A percentile compares a stretch with the other conserved stretches of the same genome.
These are phyloP conservation scores for Ceratocystis colombiana DNA, from an alignment of 2,329 filamentous ascomycete species.

Conservation along the genomic window DNA sequence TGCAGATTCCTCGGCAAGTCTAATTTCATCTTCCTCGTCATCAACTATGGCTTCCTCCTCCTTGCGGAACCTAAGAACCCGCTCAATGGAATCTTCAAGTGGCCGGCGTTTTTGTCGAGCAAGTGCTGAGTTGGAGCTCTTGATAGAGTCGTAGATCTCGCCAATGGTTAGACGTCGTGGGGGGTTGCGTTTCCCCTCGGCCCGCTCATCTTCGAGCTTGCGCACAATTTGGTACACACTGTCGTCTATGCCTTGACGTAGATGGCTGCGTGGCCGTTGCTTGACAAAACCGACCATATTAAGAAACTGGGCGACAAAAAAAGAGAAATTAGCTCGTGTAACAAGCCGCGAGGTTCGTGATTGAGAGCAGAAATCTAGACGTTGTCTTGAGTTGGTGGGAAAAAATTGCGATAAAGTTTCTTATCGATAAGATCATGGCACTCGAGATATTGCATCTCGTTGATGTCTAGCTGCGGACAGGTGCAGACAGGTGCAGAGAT, in stretches of 20 bases:
- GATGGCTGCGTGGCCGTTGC: constrained; percentile 16
- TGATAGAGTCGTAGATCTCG: constrained; percentile 67
- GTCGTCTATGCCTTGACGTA: constrained; percentile 51
- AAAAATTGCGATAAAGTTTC: constrained; percentile 17
- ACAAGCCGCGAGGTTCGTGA: background rate
- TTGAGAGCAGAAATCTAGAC: background rate
- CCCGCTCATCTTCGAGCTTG: constrained; percentile 61
- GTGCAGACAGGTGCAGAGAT: background rate
- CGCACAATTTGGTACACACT: constrained; percentile 71
- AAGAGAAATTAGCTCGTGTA: background rate
- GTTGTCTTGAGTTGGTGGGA: background rate
- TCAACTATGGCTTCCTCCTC: constrained; percentile 47
- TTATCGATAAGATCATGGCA: constrained; percentile 22
- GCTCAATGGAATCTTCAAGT: constrained; percentile 75
- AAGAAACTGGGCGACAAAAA: constrained; percentile 10
- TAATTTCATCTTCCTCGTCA: constrained; percentile 35
- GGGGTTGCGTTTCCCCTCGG: constrained; percentile 32
- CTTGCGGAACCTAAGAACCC: constrained; percentile 64
- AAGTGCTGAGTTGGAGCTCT: constrained; percentile 75
- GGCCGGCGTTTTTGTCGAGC: constrained; percentile 71
- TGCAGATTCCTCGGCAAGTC: constrained; percentile 24
- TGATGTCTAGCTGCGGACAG: background rate
- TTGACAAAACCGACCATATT: constrained; percentile 29
- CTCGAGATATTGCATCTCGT: background rate
- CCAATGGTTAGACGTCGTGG: constrained; percentile 43